Conservation (phyloP, 2,329 filamentous ascomycete genomes). For the Zarea fungicola region DNA sequence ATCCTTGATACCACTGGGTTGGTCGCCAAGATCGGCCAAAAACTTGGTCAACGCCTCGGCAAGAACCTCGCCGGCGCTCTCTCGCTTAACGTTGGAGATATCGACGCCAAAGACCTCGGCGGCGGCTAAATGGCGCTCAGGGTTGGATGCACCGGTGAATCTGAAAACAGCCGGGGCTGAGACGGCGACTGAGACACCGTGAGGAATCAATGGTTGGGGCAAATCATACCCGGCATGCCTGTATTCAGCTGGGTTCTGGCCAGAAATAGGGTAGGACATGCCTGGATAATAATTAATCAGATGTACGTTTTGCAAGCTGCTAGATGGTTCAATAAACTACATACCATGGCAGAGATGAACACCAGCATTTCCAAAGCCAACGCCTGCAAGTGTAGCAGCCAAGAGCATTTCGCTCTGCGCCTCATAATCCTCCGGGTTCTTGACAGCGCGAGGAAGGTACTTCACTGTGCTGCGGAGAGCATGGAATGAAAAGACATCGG, state of each 20-base stretch:
- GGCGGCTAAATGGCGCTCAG: slow-evolving; percentile 82
- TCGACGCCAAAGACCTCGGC: slow-evolving; percentile 91
- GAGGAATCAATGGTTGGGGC: slow-evolving; percentile 75
- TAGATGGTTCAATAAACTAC: slow-evolving; percentile 24
- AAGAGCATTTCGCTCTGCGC: slow-evolving; percentile 95
- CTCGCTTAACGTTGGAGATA: slow-evolving; percentile 77
- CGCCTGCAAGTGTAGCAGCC: slow-evolving; percentile 86
- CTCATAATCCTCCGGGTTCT: slow-evolving; percentile 83
- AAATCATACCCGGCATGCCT: slow-evolving; percentile 83
- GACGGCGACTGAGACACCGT: slow-evolving; percentile 92
- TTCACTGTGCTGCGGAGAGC: slow-evolving; percentile 80
- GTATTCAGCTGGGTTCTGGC: slow-evolving; percentile 82
- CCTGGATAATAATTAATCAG: slow-evolving; percentile 37
- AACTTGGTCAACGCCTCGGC: slow-evolving; percentile 79
- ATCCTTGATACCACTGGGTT: slow-evolving; percentile 78
- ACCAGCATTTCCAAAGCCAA: slow-evolving; percentile 95
- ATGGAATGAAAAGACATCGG: slow-evolving; percentile 90
- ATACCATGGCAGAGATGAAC: slow-evolving; percentile 70
- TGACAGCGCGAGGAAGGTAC: slow-evolving; percentile 83
- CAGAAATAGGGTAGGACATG: slow-evolving; percentile 97
- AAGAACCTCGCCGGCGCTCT: slow-evolving; percentile 84
- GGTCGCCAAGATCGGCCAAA: slow-evolving; percentile 76
- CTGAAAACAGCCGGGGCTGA: slow-evolving; percentile 90
- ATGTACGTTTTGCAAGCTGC: too few species aligned
- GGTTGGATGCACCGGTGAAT: slow-evolving; percentile 88